phyloP scores from a whole-genome alignment of 192 early-diverging fungal genomes.

The Coemansia sp. region DNA sequence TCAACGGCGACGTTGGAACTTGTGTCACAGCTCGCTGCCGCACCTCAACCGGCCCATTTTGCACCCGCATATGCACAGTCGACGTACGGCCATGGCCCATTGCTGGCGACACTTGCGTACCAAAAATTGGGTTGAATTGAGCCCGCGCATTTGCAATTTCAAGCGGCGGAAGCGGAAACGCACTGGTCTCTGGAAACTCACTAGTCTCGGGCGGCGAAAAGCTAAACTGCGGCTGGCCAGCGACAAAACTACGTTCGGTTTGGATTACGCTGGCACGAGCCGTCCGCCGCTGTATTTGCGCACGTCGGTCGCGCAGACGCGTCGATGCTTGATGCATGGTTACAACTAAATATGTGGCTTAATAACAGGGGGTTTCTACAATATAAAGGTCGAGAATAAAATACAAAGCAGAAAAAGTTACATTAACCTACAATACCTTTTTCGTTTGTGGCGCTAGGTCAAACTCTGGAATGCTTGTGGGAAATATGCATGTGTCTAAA shows the following conservation, averaged over 20 bases:
- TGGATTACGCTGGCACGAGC: not conserved
- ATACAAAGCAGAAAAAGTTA: not conserved
- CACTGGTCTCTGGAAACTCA: not conserved
- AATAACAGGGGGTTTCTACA: not conserved
- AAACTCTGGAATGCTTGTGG: not conserved
- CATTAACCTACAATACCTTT: not conserved
- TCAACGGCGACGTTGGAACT: no score
- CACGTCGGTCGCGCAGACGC: not conserved
- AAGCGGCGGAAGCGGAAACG: not conserved
- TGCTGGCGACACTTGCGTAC: no score
- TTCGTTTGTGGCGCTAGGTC: not conserved
- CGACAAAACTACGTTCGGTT: not conserved
- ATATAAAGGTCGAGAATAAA: not conserved
- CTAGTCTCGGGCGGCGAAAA: slow-evolving; percentile 1
- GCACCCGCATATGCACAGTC: not conserved
- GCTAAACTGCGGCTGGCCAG: slow-evolving; percentile 2
- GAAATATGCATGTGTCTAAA: not conserved
- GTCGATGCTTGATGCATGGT: slow-evolving; percentile 2
- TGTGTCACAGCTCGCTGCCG: not conserved
- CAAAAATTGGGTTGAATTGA: no score
- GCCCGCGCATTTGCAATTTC: not conserved
- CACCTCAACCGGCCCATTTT: not conserved
- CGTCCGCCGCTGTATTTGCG: slow-evolving; percentile 1
- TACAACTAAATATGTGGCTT: not conserved
- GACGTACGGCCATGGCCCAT: not conserved